Evolutionary conservation across 345 rosid genomes (phyloP), one percentile per base, ranked within the genome.

Genomic region (Streptanthus diversifolius): DNA sequence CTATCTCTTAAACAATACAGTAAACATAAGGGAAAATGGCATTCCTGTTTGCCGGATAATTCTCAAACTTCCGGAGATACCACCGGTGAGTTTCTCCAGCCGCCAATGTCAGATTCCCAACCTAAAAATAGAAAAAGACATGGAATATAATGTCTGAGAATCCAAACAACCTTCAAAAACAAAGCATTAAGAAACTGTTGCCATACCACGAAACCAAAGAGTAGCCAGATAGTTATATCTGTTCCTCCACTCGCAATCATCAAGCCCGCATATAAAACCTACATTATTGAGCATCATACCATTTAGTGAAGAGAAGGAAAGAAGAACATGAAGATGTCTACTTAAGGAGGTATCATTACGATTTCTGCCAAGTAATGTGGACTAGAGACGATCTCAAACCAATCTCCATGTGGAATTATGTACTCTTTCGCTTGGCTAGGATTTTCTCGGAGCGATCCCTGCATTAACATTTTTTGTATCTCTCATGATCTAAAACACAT

Each of bases 281-380:
- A 27, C 44, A 52, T 64, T 37, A 7, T 40, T 57, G 5, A n/a
- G 24, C 66, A 78, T 5, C 43, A 48, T 15, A 43, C 24, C 56
- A 30, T 70, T 49, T 37, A 19, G 8, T 12, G 1, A 55, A 35
- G 52, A 25, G 19, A 5, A 41, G 41, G 4, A 43, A 19, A 14
- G 3, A 15, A 3, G 14, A 30, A 8, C 17, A 15, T 5, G 24
- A 45, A 29, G 22, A 9, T 74, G 12, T 48, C 25, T 27, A 17
- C 8, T 17, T 35, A 9, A 1, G 10, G 51, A 37, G 15, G 32
- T 14, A 6, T 5, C 8, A 18, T 74, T 86, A 92, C 96, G 15
- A 93, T 88, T 81, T 93, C 98, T 7, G 96, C 92, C 66, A 90
- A 77, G 74, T 83, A 90, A 77, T 87, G 96, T 0, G 97, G 93